Conservation (phyloP, 495 filamentous ascomycete genomes). For the Hyaloscypha finlandica region DNA sequence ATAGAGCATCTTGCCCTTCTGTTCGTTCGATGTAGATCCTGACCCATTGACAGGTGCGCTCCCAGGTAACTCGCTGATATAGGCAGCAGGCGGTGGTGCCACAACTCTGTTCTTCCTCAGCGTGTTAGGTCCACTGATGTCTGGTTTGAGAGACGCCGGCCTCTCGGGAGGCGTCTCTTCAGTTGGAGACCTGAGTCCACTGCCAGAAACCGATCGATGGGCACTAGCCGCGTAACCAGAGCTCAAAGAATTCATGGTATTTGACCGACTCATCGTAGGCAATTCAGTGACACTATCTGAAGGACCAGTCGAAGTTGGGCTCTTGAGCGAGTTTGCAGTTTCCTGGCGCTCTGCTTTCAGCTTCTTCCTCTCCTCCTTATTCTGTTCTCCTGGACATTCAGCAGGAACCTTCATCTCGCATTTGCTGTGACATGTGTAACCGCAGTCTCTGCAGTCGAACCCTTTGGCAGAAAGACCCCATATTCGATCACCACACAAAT, state of each 20-base stretch:
- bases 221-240: slow-evolving; percentile 86
- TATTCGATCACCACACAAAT: slow-evolving; percentile 92
- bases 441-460: slow-evolving; percentile 92
- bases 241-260: slow-evolving; percentile 91
- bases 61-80: slow-evolving; percentile 65
- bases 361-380: slow-evolving; percentile 92
- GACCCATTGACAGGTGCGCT: slow-evolving; percentile 39
- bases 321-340: slow-evolving; percentile 63
- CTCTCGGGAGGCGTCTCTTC: slow-evolving; percentile 37
- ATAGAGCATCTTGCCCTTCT: slow-evolving; percentile 87
- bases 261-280: slow-evolving; percentile 68
- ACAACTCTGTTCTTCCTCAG: slow-evolving; percentile 69
- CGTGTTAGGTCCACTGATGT: slow-evolving; percentile 29
- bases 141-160: slow-evolving; percentile 38
- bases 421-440: slow-evolving; percentile 97
- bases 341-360: slow-evolving; percentile 81
- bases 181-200: slow-evolving; percentile 48
- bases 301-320: slow-evolving; percentile 32
- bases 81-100: slow-evolving; percentile 83
- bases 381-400: slow-evolving; percentile 89
- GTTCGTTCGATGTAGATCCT: slow-evolving; percentile 47
- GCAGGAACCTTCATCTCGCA: slow-evolving; percentile 98
- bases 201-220: slow-evolving; percentile 68
- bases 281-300: slow-evolving; percentile 45
- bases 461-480: slow-evolving; percentile 97